Percentiles rank a stretch among this genome's conserved stretches.
Evolutionary conservation across 139 green algal genomes (phyloP).

Genomic region (Micromonas pusilla): DNA sequence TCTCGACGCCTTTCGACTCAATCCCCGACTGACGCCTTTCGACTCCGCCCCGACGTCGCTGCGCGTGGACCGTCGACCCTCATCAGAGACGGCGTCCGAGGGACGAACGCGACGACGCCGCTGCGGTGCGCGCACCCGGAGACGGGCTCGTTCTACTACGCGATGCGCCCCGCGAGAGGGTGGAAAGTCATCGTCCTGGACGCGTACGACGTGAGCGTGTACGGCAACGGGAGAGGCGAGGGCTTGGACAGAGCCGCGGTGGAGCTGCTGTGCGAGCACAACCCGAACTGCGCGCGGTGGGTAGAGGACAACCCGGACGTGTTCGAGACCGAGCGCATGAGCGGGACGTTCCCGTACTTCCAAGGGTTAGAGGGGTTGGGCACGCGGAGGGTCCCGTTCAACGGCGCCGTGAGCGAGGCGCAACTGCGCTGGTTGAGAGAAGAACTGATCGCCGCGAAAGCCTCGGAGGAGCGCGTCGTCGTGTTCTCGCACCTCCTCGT

Average conservation of each 20-base stretch:
- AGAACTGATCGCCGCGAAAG: not conserved
- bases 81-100: too few species aligned
- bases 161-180: not conserved
- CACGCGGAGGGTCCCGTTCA: slow-evolving; percentile 21
- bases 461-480: not conserved
- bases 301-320: slow-evolving; percentile 20
- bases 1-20: too few species aligned
- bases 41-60: too few species aligned
- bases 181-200: slow-evolving; percentile 20
- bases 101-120: too few species aligned
- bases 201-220: slow-evolving; percentile 20
- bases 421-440: slow-evolving; percentile 7
- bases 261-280: slow-evolving; percentile 21
- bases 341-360: slow-evolving; percentile 27
- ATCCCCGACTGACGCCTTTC: too few species aligned
- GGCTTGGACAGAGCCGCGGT: slow-evolving; percentile 16
- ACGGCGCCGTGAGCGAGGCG: slow-evolving; percentile 13
- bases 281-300: slow-evolving; percentile 2
- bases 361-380: slow-evolving; percentile 17
- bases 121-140: slow-evolving; percentile 14
- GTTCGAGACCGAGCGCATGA: slow-evolving; percentile 19
- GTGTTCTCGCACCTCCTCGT: slow-evolving; percentile 24
- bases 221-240: slow-evolving; percentile 12
- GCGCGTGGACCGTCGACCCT: too few species aligned
- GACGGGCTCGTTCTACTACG: slow-evolving; percentile 4